Conservation (phyloP, 805 yeast species). For the Yarrowia alimentaria region DNA sequence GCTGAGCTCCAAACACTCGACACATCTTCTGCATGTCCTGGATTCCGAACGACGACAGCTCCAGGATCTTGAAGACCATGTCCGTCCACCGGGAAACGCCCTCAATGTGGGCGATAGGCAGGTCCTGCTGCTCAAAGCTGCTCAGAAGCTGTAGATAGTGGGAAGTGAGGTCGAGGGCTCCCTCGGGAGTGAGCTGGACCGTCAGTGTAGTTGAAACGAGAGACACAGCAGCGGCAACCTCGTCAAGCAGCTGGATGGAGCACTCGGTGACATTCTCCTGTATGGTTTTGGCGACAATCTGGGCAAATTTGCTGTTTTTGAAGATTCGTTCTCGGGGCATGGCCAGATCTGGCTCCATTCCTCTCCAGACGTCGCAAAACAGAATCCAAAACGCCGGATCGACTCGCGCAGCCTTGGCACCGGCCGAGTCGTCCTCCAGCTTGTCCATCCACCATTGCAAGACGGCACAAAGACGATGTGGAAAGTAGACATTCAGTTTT, state of each 20-base stretch:
- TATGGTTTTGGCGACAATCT: constrained; percentile 3
- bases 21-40: constrained; percentile 26
- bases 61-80: constrained; percentile 5
- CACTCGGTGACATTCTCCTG: constrained; percentile 12
- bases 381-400: constrained; percentile 22
- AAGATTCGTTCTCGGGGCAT: constrained; percentile 17
- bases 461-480: constrained; percentile 36
- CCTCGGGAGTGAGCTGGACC: constrained; percentile 8
- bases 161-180: constrained; percentile 1
- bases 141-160: constrained; percentile 11
- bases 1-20: constrained; percentile 14
- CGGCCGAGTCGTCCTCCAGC: constrained; percentile 32
- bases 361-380: constrained; percentile 13
- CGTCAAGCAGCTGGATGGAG: constrained; percentile 8
- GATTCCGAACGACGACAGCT: constrained; percentile 1
- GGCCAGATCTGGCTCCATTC: constrained; percentile 20
- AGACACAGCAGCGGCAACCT: constrained; percentile 10
- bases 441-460: constrained; percentile 41
- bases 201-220: too few species aligned
- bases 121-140: constrained; percentile 1
- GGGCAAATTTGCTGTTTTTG: constrained; percentile 15
- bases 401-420: constrained; percentile 7
- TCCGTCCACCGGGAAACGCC: constrained; percentile 13
- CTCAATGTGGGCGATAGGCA: neutral
- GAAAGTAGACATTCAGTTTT: constrained; percentile 33